phyloP scores from a whole-genome alignment of 768 basidiomycete species.

The Naganishia antarctica region DNA sequence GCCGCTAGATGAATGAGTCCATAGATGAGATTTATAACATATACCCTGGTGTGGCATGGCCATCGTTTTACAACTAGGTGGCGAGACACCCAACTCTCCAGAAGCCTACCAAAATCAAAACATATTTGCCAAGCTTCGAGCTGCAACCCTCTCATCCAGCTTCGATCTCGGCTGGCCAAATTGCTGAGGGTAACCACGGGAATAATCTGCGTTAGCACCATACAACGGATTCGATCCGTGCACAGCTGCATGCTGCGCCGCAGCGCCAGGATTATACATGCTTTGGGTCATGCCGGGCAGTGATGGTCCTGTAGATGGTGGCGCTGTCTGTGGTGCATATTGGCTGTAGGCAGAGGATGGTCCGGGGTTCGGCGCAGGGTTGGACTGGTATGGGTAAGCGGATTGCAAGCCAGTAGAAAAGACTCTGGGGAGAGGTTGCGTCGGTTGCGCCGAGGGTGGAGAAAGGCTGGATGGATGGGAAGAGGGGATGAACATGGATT shows the following conservation, averaged over 20 bases:
- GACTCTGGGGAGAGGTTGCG: slow-evolving; percentile 12
- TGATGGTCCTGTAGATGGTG: not conserved
- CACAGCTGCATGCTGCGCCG: not conserved
- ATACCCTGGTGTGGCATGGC: no score
- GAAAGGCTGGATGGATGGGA: slow-evolving; percentile 18
- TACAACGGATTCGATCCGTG: slow-evolving; percentile 10
- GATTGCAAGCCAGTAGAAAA: slow-evolving; percentile 9
- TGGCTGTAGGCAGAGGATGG: not conserved
- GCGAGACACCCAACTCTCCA: not conserved
- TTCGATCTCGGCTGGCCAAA: slow-evolving; percentile 53
- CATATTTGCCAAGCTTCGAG: slow-evolving; percentile 77
- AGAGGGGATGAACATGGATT: slow-evolving; percentile 69
- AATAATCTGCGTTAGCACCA: slow-evolving; percentile 66
- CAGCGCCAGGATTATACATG: slow-evolving; percentile 27
- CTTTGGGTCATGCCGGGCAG: slow-evolving; percentile 28
- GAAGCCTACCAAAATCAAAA: slow-evolving; percentile 27
- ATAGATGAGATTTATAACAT: slow-evolving; percentile 1
- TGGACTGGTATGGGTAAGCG: slow-evolving; percentile 15
- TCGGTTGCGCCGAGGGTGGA: slow-evolving; percentile 31
- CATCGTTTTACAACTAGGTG: not conserved
- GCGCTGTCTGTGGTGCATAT: not conserved
- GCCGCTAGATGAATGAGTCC: not conserved
- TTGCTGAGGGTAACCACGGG: slow-evolving; percentile 57
- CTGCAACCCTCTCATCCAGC: slow-evolving; percentile 78
- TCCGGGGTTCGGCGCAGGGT: slow-evolving; percentile 4